Conservation (phyloP, 129 eudicot genomes). For the Gnaphalium uliginosum region DNA sequence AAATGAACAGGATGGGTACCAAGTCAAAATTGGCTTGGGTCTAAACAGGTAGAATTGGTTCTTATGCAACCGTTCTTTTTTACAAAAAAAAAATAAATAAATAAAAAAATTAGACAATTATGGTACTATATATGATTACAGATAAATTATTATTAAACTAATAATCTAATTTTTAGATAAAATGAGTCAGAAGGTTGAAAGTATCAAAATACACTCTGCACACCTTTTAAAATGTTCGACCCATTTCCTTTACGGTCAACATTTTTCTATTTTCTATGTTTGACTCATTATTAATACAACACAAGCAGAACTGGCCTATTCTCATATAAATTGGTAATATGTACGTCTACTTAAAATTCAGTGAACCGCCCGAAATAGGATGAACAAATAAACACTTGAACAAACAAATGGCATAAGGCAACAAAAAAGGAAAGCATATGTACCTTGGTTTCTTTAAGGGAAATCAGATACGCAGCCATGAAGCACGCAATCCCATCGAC, state of each 20-base stretch:
- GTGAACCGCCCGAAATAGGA: background rate
- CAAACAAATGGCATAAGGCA: background rate
- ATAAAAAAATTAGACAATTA: no score
- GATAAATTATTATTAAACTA: background rate
- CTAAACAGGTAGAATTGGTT: background rate
- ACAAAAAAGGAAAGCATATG: background rate
- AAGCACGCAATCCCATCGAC: conserved; percentile 94
- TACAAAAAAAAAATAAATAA: background rate
- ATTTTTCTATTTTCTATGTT: no score
- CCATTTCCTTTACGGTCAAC: background rate
- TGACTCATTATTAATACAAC: background rate
- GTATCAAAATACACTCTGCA: background rate
- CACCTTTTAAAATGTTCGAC: background rate
- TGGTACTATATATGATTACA: background rate
- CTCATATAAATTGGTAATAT: background rate
- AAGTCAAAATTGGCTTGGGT: background rate
- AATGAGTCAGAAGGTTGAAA: background rate
- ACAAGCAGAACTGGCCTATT: background rate
- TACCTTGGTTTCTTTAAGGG: conserved; percentile 92
- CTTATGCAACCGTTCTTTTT: background rate
- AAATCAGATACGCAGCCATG: conserved; percentile 90
- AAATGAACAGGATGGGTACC: background rate
- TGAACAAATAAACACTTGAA: background rate
- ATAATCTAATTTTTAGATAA: background rate
- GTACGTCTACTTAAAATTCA: background rate